Percentiles rank a stretch among this genome's conserved stretches.
phyloP scores from a whole-genome alignment of 495 filamentous ascomycete genomes.

The Beverwykella pulmonaria region DNA sequence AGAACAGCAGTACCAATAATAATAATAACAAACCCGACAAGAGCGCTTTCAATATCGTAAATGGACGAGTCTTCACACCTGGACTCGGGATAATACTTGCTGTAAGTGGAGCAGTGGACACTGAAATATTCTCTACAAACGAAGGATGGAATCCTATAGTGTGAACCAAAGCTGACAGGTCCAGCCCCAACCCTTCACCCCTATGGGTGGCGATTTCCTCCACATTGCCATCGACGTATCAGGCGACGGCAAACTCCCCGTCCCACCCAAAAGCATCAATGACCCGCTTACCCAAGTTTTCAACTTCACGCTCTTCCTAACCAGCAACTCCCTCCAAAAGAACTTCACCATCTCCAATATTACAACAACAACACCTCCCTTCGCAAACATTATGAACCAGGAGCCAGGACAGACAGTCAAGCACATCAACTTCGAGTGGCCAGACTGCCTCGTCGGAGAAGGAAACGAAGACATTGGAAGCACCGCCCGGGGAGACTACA shows the following conservation, averaged over 20 bases:
- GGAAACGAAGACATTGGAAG: conserved; percentile 43
- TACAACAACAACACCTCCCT: conserved; percentile 56
- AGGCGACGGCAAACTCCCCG: conserved; percentile 61
- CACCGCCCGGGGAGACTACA: conserved; percentile 49
- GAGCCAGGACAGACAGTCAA: conserved; percentile 68
- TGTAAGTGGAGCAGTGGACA: conserved; percentile 5
- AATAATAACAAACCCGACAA: conserved; percentile 23
- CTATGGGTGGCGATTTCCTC: conserved; percentile 65
- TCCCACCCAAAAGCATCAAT: conserved; percentile 56
- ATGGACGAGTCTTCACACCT: conserved; percentile 31
- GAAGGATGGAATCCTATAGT: neutral
- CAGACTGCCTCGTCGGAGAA: conserved; percentile 64
- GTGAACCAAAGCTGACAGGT: neutral
- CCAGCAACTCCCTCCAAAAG: conserved; percentile 58
- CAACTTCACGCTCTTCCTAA: conserved; percentile 68
- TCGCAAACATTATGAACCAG: conserved; percentile 63
- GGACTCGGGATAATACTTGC: conserved; percentile 33
- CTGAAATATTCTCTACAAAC: neutral
- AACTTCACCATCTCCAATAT: conserved; percentile 73
- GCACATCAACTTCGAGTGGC: conserved; percentile 70
- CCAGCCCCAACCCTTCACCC: conserved; percentile 65
- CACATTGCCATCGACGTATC: conserved; percentile 69
- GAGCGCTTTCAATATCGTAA: conserved; percentile 33
- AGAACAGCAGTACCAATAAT: conserved; percentile 12
- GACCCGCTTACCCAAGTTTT: conserved; percentile 54